These are phyloP conservation scores for Aspergillus sparsus DNA, from an alignment of 495 filamentous ascomycete species.

Conservation along the genomic window DNA sequence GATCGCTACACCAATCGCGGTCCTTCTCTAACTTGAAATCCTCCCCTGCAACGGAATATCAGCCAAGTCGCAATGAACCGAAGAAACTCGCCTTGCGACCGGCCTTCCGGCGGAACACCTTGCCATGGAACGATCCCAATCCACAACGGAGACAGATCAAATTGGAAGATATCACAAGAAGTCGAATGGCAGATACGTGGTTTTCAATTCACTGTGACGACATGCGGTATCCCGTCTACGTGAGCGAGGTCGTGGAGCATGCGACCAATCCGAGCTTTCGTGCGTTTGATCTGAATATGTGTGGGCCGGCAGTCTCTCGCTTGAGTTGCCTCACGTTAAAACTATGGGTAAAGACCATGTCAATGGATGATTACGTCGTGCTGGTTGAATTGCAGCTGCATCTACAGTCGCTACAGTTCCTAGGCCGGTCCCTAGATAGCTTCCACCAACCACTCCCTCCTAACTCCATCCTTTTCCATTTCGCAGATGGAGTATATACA, in stretches of 20 bases:
- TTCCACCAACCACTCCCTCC: slow-evolving; percentile 74
- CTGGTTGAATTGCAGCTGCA: slow-evolving; percentile 72
- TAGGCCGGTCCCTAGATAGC: slow-evolving; percentile 74
- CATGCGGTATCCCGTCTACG: slow-evolving; percentile 74
- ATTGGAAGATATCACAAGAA: slow-evolving; percentile 70
- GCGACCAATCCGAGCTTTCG: slow-evolving; percentile 90
- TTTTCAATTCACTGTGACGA: slow-evolving; percentile 77
- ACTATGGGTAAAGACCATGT: slow-evolving; percentile 71
- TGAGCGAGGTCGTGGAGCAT: slow-evolving; percentile 79
- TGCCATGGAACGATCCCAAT: slow-evolving; percentile 66
- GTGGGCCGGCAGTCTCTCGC: slow-evolving; percentile 65
- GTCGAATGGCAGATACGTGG: slow-evolving; percentile 82
- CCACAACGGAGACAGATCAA: slow-evolving; percentile 71
- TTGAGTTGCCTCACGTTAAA: slow-evolving; percentile 64
- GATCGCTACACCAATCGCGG: slow-evolving; percentile 63
- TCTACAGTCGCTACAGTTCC: slow-evolving; percentile 72
- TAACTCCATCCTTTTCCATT: slow-evolving; percentile 85
- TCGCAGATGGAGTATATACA: slow-evolving; percentile 88
- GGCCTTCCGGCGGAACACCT: slow-evolving; percentile 64
- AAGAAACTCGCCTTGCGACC: slow-evolving; percentile 32
- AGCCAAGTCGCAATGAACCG: slow-evolving; percentile 23
- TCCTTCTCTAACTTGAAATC: slow-evolving; percentile 70
- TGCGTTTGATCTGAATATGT: slow-evolving; percentile 75
- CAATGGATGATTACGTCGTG: slow-evolving; percentile 58
- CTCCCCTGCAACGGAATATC: slow-evolving; percentile 28